Conservation (phyloP, 495 filamentous ascomycete species). For the Arthonia radiata region DNA sequence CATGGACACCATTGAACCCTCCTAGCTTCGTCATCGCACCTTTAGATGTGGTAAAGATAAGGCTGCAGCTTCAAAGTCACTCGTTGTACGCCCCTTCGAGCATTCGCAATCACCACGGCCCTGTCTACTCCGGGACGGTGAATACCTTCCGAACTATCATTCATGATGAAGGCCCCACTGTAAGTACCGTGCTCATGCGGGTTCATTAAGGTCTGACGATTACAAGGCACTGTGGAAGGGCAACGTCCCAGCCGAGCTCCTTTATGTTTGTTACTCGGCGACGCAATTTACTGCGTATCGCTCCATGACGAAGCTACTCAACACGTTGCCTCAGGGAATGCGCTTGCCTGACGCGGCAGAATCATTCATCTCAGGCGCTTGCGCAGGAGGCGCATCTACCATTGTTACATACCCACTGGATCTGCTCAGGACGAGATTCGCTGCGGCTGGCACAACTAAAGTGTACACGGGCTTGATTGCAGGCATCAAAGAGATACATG, state of each 20-base stretch:
- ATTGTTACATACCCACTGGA: slow-evolving; percentile 78
- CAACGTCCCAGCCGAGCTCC: slow-evolving; percentile 79
- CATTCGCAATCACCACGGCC: slow-evolving; percentile 25
- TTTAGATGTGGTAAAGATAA: slow-evolving; percentile 88
- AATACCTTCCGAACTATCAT: slow-evolving; percentile 54
- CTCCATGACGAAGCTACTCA: slow-evolving; percentile 24
- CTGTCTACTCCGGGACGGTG: slow-evolving; percentile 56
- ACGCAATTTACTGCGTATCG: slow-evolving; percentile 85
- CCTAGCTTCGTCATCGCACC: slow-evolving; percentile 82
- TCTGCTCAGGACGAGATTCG: slow-evolving; percentile 80
- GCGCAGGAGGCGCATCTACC: slow-evolving; percentile 59
- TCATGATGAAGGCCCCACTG: slow-evolving; percentile 49
- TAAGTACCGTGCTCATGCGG: slow-evolving; percentile 10
- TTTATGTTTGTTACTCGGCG: slow-evolving; percentile 76
- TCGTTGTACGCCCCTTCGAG: slow-evolving; percentile 44
- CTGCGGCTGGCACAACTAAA: slow-evolving; percentile 67
- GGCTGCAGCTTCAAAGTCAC: slow-evolving; percentile 74
- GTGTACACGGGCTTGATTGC: slow-evolving; percentile 46
- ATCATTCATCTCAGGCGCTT: slow-evolving; percentile 57
- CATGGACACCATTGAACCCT: slow-evolving; percentile 1
- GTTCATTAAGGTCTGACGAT: slow-evolving; percentile 1
- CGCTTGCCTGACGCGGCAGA: slow-evolving; percentile 31
- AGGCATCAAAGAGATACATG: slow-evolving; percentile 46
- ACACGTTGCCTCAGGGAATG: slow-evolving; percentile 24
- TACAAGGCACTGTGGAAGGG: slow-evolving; percentile 80